Evolutionary conservation across 2,329 filamentous ascomycete species (phyloP).

Genomic region (Meredithiella fracta): DNA sequence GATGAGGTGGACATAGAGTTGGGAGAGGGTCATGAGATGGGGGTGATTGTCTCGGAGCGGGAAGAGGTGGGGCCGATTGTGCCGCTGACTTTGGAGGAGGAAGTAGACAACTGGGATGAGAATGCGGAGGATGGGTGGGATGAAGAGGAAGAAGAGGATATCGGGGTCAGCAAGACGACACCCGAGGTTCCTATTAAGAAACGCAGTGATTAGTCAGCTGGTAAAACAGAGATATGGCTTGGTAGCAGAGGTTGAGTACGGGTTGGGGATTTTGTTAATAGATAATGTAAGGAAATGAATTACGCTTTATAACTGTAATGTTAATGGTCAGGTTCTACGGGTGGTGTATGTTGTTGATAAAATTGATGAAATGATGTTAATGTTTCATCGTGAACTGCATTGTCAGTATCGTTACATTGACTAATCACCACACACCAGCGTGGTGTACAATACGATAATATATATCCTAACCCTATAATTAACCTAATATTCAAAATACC

Average conservation of each 20-base stretch:
- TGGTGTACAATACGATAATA: too few relatives aligned
- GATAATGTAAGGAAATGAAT: too few relatives aligned
- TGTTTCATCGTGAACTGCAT: too few relatives aligned
- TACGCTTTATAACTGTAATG: too few relatives aligned
- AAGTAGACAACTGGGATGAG: conserved; percentile 90
- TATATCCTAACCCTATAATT: neutral
- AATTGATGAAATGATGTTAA: too few relatives aligned
- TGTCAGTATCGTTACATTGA: too few relatives aligned
- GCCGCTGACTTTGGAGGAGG: conserved; percentile 46
- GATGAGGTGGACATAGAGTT: conserved; percentile 57
- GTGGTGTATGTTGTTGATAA: too few relatives aligned
- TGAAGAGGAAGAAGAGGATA: conserved; percentile 29
- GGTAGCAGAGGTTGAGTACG: too few relatives aligned
- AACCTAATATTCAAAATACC: neutral
- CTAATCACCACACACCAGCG: too few relatives aligned
- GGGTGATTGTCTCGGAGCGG: conserved; percentile 28
- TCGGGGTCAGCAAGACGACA: conserved; percentile 14
- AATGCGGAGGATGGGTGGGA: conserved; percentile 48
- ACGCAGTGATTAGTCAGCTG: conserved; percentile 20
- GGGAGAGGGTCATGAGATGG: conserved; percentile 53
- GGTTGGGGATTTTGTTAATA: too few relatives aligned
- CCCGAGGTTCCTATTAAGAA: conserved; percentile 21
- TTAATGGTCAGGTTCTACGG: too few relatives aligned
- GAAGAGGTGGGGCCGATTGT: conserved; percentile 18
- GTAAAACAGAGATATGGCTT: neutral